Conservation (phyloP, 768 basidiomycete species). For the Pisolithus orientalis region DNA sequence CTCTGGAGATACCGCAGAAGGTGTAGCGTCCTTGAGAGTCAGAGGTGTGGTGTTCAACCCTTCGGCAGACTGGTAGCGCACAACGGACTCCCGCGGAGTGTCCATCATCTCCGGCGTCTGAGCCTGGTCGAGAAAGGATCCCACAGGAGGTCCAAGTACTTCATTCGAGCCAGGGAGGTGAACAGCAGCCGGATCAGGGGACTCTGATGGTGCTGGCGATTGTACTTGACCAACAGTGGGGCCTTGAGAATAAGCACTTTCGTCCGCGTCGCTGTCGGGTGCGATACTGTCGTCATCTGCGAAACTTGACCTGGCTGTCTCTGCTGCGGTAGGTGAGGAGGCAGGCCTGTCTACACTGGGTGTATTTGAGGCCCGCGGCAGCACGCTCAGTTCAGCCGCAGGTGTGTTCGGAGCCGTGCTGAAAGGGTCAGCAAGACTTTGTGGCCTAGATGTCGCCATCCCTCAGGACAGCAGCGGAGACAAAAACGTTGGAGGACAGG, state of each 20-base stretch:
- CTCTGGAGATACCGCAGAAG: not conserved
- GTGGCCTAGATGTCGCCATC: slow-evolving; percentile 14
- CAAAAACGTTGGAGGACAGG: not conserved
- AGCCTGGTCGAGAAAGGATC: slow-evolving; percentile 17
- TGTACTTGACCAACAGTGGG: not conserved
- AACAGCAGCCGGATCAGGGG: not conserved
- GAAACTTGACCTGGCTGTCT: not conserved
- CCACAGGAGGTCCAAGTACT: slow-evolving; percentile 15
- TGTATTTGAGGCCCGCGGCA: not conserved
- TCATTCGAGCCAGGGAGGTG: not conserved
- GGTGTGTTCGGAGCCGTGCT: slow-evolving; percentile 8
- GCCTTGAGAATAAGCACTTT: not conserved
- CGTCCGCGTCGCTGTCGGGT: not conserved
- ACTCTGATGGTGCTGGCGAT: not conserved
- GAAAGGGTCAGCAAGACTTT: slow-evolving; percentile 13
- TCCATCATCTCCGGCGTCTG: slow-evolving; percentile 11
- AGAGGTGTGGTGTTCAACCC: slow-evolving; percentile 17
- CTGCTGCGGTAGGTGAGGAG: not conserved
- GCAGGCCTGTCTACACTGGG: not conserved
- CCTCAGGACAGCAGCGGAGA: too few relatives aligned
- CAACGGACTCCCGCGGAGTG: slow-evolving; percentile 19
- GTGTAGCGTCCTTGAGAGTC: slow-evolving; percentile 16
- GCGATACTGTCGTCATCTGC: not conserved
- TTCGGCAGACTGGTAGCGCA: slow-evolving; percentile 9
- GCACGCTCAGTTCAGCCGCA: not conserved